Evolutionary conservation across 2,329 filamentous ascomycete species (phyloP), one percentile per base, ranked within the genome.

Genomic region (Apiospora saccharicola): DNA sequence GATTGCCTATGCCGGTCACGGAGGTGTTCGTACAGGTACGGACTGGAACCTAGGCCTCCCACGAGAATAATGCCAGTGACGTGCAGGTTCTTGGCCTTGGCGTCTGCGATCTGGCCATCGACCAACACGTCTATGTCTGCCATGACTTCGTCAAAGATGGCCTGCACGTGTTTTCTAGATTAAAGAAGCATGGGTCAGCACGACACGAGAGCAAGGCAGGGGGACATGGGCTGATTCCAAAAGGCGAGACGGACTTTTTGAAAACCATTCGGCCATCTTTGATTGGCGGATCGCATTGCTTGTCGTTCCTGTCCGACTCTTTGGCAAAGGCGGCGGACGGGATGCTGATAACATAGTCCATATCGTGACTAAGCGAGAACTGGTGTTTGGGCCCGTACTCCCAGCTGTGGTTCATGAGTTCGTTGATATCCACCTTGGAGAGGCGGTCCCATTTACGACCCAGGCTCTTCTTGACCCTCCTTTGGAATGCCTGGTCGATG

Each of bases 21-120:
- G 8, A 71, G 70, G 30, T 67, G 30, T 13, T 71, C 43, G 53
- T 71, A 71, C 16, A 71, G 26, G 43, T 67, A 51, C 5, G 70
- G 53, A 22, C 53, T 71, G 24, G 22, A 34, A 0, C 53, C 70
- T n/a, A 71, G 19, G 1, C 70, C 70, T 5, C 53, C 70, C 1
- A 71, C 70, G 6, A 71, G 41, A 16, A 71, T 71, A 24, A 71
- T 71, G 41, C 53, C 70, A n/a, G 49, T 70, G 2, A 70, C 51
- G 1, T 26, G 51, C 37, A 64, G 22, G n/a, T 22, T 7, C 34
- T 46, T 70, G 6, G 5, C 26, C 16, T 22, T 30, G 26, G 49
- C 46, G 1, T 22, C 51, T 70, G n/a, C 44, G 22, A 46, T 64
- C 26, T 70, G 69, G 22, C 49, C 49, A 22, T 70, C 69, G 16